Base-by-base conservation (phyloP, 169 alveolate species). In the Neospora caninum region DNA sequence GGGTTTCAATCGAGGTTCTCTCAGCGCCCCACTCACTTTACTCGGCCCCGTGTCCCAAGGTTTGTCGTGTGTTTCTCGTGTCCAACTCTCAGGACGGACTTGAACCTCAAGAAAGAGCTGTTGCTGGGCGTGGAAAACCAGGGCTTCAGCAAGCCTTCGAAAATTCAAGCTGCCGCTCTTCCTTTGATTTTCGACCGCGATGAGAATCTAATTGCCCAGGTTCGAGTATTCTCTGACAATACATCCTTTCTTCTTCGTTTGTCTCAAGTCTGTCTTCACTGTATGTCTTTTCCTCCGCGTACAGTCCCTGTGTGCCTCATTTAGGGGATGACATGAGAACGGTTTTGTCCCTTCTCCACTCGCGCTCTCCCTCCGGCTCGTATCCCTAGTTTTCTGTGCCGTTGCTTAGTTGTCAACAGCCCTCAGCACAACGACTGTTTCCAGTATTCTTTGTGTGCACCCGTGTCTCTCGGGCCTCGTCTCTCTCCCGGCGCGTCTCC, bases 161-260 rank as follows among this genome's bases (percentile, higher is more conserved):
- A 89, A n/a, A 94, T 94, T 25, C 96, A 94, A 58, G 96, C 96
- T 10, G 94, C 94, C 34, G 96, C 96, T 20, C 91, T 94, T 6
- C 94, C 94, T 7, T 89, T 94, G 78, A 87, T 94, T 7, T 42
- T 93, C 31, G 13, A 29, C 0, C 92, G 80, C n/a, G 39, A 70
- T 2, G 92, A 93, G 58, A 93, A 93, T 39, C 88, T 93, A 36
- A 89, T 93, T 43, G 94, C 94, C 39, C 94, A 91, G 84, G 94
- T 91, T 4, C 31, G 67, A 7, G 13, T 6, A n/a, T 2, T n/a
- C 43, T 73, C 10, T 20, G 49, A 10, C 86, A n/a, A 27, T 22
- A 22, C 31, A 27, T 7, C 64, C 64, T 53, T 18, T 7, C 4
- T 64, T 64, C n/a, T 13, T 27, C 58, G 58, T 4, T 4, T 49